Evolutionary conservation across 1,139 yeast species (phyloP), one percentile per base, ranked within the genome.

Genomic region (Sporopachydermia cereana): DNA sequence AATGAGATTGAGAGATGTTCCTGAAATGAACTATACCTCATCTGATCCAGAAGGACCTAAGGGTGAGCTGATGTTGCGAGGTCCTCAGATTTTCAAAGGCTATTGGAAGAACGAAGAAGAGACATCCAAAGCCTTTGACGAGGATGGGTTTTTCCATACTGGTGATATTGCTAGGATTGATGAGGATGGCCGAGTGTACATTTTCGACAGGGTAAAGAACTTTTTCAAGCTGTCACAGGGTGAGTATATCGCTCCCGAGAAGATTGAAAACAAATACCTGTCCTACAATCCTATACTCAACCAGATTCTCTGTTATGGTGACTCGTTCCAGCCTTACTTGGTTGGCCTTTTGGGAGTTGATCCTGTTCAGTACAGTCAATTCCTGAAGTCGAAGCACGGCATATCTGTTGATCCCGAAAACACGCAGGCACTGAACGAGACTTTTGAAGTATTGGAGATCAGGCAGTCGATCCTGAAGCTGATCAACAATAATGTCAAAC

Each of bases 211-310:
- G 50, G 88, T 82, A 43, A 83, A 83, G 67, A 83, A 83, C 61
- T 82, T 83, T 64, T 83, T 82, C 71, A 83, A 83, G 61, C 69
- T 83, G 54, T 74, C 89, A 1, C 93, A 83, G 61, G 93, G 93
- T 49, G 93, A 83, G 60, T 83, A 83, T 59, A 76, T 83, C 46
- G 80, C 88, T 2, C 89, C 91, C 2, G 93, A 83, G 57, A 78
- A 76, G 59, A 77, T 83, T 50, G 93, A 83, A 57, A 79, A 77
- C 56, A 64, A 66, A 22, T 81, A 82, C 55, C 63, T 79, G 42
- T 69, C 83, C 2, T 61, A 66, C 16, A 71, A 75, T 51, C 71
- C 81, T 3, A 58, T 73, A 21, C 56, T 75, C 23, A 62, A 74
- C 7, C 88, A 81, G 58, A 57, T 76, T 17, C 81, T 71, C 57